phyloP scores from a whole-genome alignment of 1,284 basidiomycete genomes.

The Afroboletus lepidellus region DNA sequence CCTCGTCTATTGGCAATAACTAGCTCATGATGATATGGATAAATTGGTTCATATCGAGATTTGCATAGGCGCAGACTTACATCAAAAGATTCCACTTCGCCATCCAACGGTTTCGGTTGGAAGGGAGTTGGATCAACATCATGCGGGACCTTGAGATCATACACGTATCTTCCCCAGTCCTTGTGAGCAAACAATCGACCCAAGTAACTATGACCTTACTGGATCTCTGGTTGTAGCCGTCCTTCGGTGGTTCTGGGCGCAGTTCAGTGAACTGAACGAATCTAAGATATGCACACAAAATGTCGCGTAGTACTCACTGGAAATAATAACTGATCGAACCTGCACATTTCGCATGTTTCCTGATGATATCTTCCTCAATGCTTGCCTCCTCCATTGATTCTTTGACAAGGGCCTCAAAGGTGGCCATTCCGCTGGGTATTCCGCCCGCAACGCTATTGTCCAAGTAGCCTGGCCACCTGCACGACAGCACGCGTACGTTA shows the following conservation, averaged over 20 bases:
- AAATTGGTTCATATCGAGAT: neutral
- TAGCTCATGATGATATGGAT: conserved; percentile 48
- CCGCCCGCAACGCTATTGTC: conserved; percentile 84
- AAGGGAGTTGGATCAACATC: conserved; percentile 47
- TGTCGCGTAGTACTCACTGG: conserved; percentile 41
- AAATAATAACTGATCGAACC: conserved; percentile 70
- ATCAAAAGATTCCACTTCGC: conserved; percentile 91
- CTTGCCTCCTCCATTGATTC: conserved; percentile 94
- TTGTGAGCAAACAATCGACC: neutral
- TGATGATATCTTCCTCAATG: conserved; percentile 62
- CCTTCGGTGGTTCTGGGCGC: conserved; percentile 58
- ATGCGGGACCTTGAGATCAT: conserved; percentile 72
- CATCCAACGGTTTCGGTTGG: conserved; percentile 77
- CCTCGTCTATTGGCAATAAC: conserved; percentile 57
- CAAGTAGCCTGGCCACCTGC: conserved; percentile 70
- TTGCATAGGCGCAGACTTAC: conserved; percentile 36
- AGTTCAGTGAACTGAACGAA: conserved; percentile 1
- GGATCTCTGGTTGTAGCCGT: conserved; percentile 86
- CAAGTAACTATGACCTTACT: conserved; percentile 46
- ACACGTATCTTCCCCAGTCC: conserved; percentile 59
- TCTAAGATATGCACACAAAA: neutral
- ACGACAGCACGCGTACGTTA: conserved; percentile 6
- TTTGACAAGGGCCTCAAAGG: conserved; percentile 81
- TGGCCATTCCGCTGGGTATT: conserved; percentile 71
- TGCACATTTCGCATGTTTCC: conserved; percentile 54